Base-by-base conservation (phyloP, 208 protist species). In the Trichomonas vaginalis region DNA sequence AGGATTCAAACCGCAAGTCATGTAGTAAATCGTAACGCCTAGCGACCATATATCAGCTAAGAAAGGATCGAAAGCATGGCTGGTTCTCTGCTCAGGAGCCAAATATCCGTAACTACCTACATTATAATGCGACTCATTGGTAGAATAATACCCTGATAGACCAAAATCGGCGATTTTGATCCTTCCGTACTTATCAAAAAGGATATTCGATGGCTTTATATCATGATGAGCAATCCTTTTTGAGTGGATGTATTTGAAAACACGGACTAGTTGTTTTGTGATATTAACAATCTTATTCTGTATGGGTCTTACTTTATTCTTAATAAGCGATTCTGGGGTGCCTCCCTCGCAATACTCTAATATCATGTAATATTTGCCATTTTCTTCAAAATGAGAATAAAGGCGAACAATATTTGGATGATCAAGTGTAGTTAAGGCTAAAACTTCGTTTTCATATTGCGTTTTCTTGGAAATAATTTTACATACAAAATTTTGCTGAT, bases 341-440 rank as follows among this genome's bases (percentile, higher is more conserved):
- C 83, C 83, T n/a, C 83, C 83, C 10, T 37, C 37, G 46, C 83
- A 90, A 90, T 90, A 90, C 46, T 90, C 40, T 10, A 90, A 12
- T 17, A 90, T 37, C 46, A 90, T 46, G 46, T n/a, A 90, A 48
- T 49, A 49, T 27, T 47, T 27, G 4, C 15, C 12, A 12, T 46
- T 90, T 90, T 10, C 37, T 90, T 96, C 87, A 86, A 97, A 96
- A 51, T 95, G 92, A 37, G 96, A 95, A 45, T 96, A 95, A 46
- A 97, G 95, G 62, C 47, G 12, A 27, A 97, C 96, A 90, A 97
- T 97, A 95, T 97, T 97, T n/a, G 95, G 96, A 92, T 97, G 96
- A 8, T 95, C 61, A 0, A 97, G 95, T 0, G 10, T 95, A 42
- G 95, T 70, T 45, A 97, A 45, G 1, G 32, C 35, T 47, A 32